Evolutionary conservation across 2,329 filamentous ascomycete genomes (phyloP), one percentile per base, ranked within the genome.

Genomic region (Chaetothyriales sp.): DNA sequence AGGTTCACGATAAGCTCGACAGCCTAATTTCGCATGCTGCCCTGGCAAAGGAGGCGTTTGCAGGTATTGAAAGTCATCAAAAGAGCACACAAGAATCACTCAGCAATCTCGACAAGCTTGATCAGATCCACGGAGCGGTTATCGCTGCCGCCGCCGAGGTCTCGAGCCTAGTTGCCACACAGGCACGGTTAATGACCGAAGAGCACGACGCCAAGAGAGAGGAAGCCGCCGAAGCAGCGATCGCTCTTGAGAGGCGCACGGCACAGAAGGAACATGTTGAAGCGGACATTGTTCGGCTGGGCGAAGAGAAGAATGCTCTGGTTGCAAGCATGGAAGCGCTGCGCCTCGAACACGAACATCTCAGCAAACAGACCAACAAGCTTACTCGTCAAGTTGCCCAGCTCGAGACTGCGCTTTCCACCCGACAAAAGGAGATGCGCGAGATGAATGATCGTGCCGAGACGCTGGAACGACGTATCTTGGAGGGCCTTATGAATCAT

Each of bases 401-500:
- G 7, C 77, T 98, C 1, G 88, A 97, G 65, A 97, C 88, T 7
- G 90, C 92, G 0, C 77, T 97, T 28, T 81, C 84, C 18, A 82
- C 97, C 52, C 85, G 92, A 51, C 85, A 87, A 45, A 90, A 97
- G 60, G 92, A 97, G 69, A 80, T 98, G 54, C 81, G 87, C 46
- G 77, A 85, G 22, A 95, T 98, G 86, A 90, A 97, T 66, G 74
- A 78, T 9, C 85, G 90, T 56, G 92, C 90, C 2, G 89, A 95
- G 66, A 80, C 81, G 2, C 75, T 98, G 20, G 92, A 98, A 70
- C 85, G 89, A 49, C 83, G 92, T 22, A 95, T 98, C 60, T 73
- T 98, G 29, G 90, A 97, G 59, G 89, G 90, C 22, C 87, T 97
- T 56, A 94, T 98, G 71, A 89, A 97, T 61, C 90, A 97, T 66